These are phyloP conservation scores for Triticum monococcum DNA, from an alignment of 176 grass and related monocot genomes.

Conservation along the genomic window DNA sequence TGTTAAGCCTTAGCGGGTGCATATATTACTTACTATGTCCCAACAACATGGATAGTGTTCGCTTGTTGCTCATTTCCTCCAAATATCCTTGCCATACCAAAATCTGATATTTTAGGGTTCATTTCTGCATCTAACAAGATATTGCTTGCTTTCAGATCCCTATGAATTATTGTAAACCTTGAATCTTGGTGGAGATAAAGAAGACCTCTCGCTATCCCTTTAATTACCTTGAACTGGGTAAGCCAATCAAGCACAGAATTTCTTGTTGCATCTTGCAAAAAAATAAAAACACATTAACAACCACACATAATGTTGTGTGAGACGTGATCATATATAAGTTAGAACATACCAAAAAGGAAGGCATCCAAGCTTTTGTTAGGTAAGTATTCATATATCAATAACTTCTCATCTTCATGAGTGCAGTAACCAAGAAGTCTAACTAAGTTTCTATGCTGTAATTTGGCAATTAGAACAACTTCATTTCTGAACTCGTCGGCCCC, in stretches of 20 bases:
- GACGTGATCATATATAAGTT: not conserved
- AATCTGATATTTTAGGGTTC: slow-evolving; percentile 57
- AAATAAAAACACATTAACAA: not conserved
- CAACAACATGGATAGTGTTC: slow-evolving; percentile 29
- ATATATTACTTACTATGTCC: slow-evolving; percentile 45
- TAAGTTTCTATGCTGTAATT: slow-evolving; percentile 57
- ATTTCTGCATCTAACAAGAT: slow-evolving; percentile 44
- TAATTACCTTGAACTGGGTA: slow-evolving; percentile 34
- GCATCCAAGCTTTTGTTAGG: slow-evolving; percentile 59
- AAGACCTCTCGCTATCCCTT: slow-evolving; percentile 40
- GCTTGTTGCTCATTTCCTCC: slow-evolving; percentile 19
- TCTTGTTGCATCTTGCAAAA: not conserved
- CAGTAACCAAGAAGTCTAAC: slow-evolving; percentile 43
- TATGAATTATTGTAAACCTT: slow-evolving; percentile 43
- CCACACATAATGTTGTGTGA: not conserved
- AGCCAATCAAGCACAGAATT: slow-evolving; percentile 26
- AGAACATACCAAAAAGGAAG: slow-evolving; percentile 37
- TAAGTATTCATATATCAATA: slow-evolving; percentile 57
- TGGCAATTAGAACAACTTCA: slow-evolving; percentile 56
- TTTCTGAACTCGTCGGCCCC: slow-evolving; percentile 47
- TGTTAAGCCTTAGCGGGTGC: not conserved
- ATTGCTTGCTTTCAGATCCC: slow-evolving; percentile 50
- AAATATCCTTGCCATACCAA: slow-evolving; percentile 53
- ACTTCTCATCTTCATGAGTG: slow-evolving; percentile 44
- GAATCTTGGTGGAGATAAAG: slow-evolving; percentile 60